Evolutionary conservation across 345 rosid species (phyloP), one percentile per base, ranked within the genome.

Genomic region (Limnanthes douglasii): DNA sequence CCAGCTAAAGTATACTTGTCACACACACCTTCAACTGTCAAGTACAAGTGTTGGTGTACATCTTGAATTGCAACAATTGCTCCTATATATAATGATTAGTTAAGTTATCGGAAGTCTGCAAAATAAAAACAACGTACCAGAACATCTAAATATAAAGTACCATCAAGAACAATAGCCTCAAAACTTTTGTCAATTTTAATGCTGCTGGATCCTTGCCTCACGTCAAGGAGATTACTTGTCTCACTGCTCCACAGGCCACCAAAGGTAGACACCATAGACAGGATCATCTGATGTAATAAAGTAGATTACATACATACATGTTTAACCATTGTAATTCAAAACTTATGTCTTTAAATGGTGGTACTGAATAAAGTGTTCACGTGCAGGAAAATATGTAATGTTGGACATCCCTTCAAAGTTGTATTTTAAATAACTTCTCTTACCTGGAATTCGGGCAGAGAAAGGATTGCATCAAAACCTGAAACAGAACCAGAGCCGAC

Each of bases 1-100:
- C 97, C 94, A 56, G 46, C 60, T 43, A 71, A 45, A 35, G 46
- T 57, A 54, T 49, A 70, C 42, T 64, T 68, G 43, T 66, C 56
- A 50, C 57, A 74, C 56, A 56, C 60, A 47, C 59, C 86, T 62
- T 82, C 75, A 56, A 82, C 78, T 16, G 77, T 50, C 54, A 86
- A 62, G 65, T 73, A 86, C 68, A 72, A 32, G 59, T 82, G 97
- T 44, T 86, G 85, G 61, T 82, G 61, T 11, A 73, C 68, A 64
- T 86, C 97, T 66, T 78, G 93, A 50, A 86, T 65, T 25, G 88
- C 73, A 43, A 86, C 93, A 43, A 78, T 67, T 48, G 94, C 67
- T 37, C 97, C 97, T 86, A 61, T 21, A 41, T 34, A 50, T 38
- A 34, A 39, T 31, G 41, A 35, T 14, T 39, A 37, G 15, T 35